Evolutionary conservation across 2,329 filamentous ascomycete species (phyloP).

Genomic region (Septoria petroselini): DNA sequence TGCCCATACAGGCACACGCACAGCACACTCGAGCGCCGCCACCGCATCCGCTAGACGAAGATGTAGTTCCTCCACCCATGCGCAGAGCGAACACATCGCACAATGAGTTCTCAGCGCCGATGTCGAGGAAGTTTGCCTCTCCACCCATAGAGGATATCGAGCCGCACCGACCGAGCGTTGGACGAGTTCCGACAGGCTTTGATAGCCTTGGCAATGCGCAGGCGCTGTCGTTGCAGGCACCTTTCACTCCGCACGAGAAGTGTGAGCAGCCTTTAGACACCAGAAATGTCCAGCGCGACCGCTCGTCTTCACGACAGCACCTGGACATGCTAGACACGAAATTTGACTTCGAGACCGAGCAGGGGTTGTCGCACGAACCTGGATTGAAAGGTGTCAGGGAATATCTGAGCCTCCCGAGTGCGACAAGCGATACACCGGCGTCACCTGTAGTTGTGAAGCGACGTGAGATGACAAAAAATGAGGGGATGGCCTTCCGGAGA

Average conservation of each 20-base stretch:
- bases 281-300: background rate
- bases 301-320: constrained; percentile 7
- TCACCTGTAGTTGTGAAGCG: constrained; percentile 27
- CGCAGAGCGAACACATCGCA: constrained; percentile 29
- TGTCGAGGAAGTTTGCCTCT: constrained; percentile 29
- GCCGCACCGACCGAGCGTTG: constrained; percentile 25
- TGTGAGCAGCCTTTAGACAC: background rate
- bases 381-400: constrained; percentile 1
- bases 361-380: background rate
- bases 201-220: constrained; percentile 12
- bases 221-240: constrained; percentile 8
- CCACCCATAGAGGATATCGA: constrained; percentile 18
- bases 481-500: constrained; percentile 35
- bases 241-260: constrained; percentile 4
- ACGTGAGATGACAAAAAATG: constrained; percentile 32
- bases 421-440: constrained; percentile 14
- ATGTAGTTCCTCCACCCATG: constrained; percentile 22
- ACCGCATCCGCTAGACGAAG: constrained; percentile 9
- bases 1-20: background rate
- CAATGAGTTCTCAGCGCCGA: constrained; percentile 28
- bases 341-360: background rate
- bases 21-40: constrained; percentile 6
- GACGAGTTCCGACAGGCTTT: constrained; percentile 32
- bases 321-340: constrained; percentile 23
- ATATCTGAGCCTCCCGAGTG: constrained; percentile 1